Conservation (phyloP, 2,329 filamentous ascomycete genomes). For the Rhinocladiella mackenziei region DNA sequence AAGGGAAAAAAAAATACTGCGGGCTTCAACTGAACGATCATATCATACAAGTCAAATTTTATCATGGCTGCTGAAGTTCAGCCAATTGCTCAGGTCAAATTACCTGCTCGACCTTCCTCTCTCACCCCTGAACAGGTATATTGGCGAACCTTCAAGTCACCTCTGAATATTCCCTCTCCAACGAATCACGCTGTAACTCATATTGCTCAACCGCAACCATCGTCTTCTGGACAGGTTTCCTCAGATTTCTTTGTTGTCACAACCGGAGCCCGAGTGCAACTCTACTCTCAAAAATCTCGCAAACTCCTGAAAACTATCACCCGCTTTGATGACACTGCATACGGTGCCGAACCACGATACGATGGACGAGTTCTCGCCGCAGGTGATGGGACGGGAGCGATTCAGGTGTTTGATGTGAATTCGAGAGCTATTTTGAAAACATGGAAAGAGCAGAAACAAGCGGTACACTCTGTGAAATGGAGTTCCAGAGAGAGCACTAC, state of each 20-base stretch:
- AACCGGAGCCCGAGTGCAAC: conserved; percentile 86
- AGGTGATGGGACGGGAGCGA: conserved; percentile 83
- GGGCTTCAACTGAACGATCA: background rate
- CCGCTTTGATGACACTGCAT: conserved; percentile 85
- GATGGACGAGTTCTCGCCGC: conserved; percentile 88
- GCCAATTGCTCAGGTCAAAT: conserved; percentile 74
- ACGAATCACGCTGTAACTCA: conserved; percentile 86
- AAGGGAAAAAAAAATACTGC: no score
- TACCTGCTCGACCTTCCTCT: conserved; percentile 75
- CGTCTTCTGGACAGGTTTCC: conserved; percentile 55
- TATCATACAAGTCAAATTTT: background rate
- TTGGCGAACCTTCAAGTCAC: conserved; percentile 93
- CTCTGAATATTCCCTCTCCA: conserved; percentile 83
- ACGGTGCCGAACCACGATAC: conserved; percentile 79
- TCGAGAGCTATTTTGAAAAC: conserved; percentile 91
- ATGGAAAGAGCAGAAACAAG: conserved; percentile 91
- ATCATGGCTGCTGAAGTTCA: conserved; percentile 81
- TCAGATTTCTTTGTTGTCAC: conserved; percentile 76
- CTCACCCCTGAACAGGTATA: conserved; percentile 90
- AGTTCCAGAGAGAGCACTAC: conserved; percentile 83
- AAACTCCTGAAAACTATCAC: conserved; percentile 93
- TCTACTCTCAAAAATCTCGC: conserved; percentile 87
- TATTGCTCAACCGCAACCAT: conserved; percentile 67
- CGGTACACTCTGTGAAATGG: conserved; percentile 88
- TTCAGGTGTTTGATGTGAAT: conserved; percentile 91